A percentile compares a stretch with the other conserved stretches of the same genome.
These are phyloP conservation scores for Mycocentrospora acerina DNA, from an alignment of 2,329 filamentous ascomycete genomes.

Conservation along the genomic window DNA sequence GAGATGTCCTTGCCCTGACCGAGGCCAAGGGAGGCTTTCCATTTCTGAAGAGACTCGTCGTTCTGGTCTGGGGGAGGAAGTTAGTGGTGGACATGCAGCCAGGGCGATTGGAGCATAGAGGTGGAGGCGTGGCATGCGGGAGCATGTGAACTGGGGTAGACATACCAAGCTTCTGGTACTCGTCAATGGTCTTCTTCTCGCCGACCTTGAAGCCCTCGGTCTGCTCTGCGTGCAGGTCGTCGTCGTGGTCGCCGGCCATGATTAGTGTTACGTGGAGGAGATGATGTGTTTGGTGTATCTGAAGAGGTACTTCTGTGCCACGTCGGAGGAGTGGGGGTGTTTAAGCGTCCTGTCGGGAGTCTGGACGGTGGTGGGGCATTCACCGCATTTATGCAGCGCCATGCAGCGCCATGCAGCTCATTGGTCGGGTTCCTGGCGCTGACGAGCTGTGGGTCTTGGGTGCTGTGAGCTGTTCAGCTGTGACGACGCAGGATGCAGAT, in stretches of 20 bases:
- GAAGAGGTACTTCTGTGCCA: too few relatives aligned
- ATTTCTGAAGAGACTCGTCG: constrained; percentile 94
- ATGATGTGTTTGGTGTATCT: constrained; percentile 1
- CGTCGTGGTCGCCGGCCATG: constrained; percentile 58
- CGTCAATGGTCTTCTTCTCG: constrained; percentile 96
- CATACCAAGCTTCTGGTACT: constrained; percentile 92
- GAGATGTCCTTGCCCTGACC: constrained; percentile 58
- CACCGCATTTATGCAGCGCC: constrained; percentile 17
- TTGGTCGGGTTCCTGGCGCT: constrained; percentile 23
- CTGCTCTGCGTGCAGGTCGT: constrained; percentile 83
- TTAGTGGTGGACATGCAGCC: constrained; percentile 1
- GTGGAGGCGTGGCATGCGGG: background rate
- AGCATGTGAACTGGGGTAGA: constrained; percentile 14
- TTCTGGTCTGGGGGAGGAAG: constrained; percentile 55
- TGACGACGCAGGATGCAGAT: constrained; percentile 5
- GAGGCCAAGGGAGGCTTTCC: constrained; percentile 95
- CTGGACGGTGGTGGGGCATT: constrained; percentile 23
- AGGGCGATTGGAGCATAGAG: constrained; percentile 1
- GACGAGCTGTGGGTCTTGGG: constrained; percentile 5
- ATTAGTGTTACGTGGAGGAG: constrained; percentile 7
- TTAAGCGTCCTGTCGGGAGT: constrained; percentile 9
- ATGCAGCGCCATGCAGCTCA: constrained; percentile 5
- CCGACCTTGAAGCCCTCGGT: constrained; percentile 98
- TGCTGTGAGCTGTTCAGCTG: background rate
- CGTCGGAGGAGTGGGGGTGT: constrained; percentile 7